Evolutionary conservation across 805 yeast genomes (phyloP).

Genomic region (Teunomyces cretensis): DNA sequence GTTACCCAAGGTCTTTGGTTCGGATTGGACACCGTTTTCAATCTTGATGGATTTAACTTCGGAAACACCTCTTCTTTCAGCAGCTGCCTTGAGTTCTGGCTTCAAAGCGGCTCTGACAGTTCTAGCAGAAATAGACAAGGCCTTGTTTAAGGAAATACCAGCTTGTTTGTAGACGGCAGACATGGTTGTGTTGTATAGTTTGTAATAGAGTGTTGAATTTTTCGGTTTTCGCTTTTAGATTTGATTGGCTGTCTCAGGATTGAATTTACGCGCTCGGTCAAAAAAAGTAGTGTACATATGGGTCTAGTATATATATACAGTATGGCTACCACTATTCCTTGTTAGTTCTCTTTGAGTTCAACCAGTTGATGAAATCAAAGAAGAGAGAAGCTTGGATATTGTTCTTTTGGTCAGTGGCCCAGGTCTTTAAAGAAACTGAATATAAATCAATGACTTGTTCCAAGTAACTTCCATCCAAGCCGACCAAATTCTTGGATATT

Average conservation of each 20-base stretch:
- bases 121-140: constrained; percentile 86
- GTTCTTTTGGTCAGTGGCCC: constrained; percentile 53
- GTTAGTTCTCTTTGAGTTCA: constrained; percentile 48
- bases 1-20: constrained; percentile 37
- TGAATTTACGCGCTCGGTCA: neutral
- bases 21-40: constrained; percentile 62
- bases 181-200: constrained; percentile 21
- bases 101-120: constrained; percentile 86
- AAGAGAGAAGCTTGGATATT: constrained; percentile 58
- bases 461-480: constrained; percentile 33
- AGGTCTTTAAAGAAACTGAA: constrained; percentile 50
- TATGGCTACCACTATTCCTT: neutral
- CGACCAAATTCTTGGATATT: constrained; percentile 53
- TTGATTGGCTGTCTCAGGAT: constrained; percentile 2
- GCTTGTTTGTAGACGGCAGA: constrained; percentile 49
- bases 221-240: constrained; percentile 7
- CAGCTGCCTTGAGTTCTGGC: constrained; percentile 74
- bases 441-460: constrained; percentile 57
- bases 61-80: constrained; percentile 66
- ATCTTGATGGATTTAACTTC: constrained; percentile 74
- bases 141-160: constrained; percentile 69
- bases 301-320: neutral
- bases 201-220: neutral
- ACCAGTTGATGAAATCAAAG: constrained; percentile 80
- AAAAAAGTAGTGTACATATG: constrained; percentile 4